Base-by-base conservation (phyloP, 495 filamentous ascomycete species). In the Tuber magnatum region DNA sequence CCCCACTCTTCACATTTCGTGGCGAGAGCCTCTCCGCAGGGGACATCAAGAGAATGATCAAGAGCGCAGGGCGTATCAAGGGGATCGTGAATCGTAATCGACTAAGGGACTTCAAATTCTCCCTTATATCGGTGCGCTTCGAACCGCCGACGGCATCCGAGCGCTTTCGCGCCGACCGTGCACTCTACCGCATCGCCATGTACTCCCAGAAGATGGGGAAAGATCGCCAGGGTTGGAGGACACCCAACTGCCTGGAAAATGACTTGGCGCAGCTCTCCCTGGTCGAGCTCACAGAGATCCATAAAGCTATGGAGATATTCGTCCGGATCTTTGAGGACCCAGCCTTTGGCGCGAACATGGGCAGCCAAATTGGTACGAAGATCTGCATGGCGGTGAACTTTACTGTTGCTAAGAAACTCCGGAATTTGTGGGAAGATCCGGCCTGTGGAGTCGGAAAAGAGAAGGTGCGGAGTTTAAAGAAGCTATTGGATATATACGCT, bases 241-340 rank as follows among this genome's bases (percentile, higher is more conserved):
- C 18, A 8, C 56, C 56, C 32, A 65, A 35, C 56, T 65, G 28
- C 56, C 28, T 65, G 28, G 28, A 65, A 32, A 28, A 7, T 0
- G 56, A 65, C 56, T 35, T 65, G 56, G 56, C 56, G 56, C 56
- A 65, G 16, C 56, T 65, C 56, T 35, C 56, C 56, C 28, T 65
- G 1, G 56, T 65, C 56, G 56, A 65, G 14, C 56, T 65, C 56
- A 65, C 56, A 4, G 56, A 65, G 56, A 65, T 65, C 56, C 28
- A 65, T 1, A 65, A 65, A 6, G 56, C 56, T 32, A 65, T 65
- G 56, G 28, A 65, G 16, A 65, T 65, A 12, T 65, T 65, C 14
- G 28, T 2, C 28, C 28, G 14, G 14, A 20, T 7, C 3, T 20
- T 35, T 6, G 56, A 32, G 51, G 16, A 32, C 10, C 51, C 12